Evolutionary conservation across 768 basidiomycete genomes (phyloP), one percentile per base, ranked within the genome.

Genomic region (Pleurotus cornucopiae): DNA sequence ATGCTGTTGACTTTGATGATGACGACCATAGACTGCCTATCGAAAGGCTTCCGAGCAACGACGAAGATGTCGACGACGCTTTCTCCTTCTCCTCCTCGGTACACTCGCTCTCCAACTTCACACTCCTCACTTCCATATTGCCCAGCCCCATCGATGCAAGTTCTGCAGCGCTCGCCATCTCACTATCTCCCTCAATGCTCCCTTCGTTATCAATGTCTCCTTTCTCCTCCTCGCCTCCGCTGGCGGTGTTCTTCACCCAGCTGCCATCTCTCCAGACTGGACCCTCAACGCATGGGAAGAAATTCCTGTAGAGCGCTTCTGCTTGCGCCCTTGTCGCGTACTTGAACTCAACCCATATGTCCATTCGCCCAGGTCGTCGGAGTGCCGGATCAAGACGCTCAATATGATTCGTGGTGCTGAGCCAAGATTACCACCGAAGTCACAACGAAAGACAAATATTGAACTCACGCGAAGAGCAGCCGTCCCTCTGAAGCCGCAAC

Each of bases 341-440:
- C 75, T 86, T 89, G 76, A 95, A 95, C 68, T 93, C 89, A 46
- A 95, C 80, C 85, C 90, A 91, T 6, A 96, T 89, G 64, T 95
- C 94, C 88, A 91, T 90, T 25, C 89, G 87, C 14, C 94, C 94
- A 4, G 94, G 91, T 53, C 94, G 86, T n/a, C 86, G 89, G 9
- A 96, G 82, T 0, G 94, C 94, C 3, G 92, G 90, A 62, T 96
- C 94, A 1, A 96, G 80, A 34, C 88, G 83, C 63, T 94, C 91
- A n/a, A 94, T 76, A 64, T 95, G 93, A 69, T 95, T 95, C 9
- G 91, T 93, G 14, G 91, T 93, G 0, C 90, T 91, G 61, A 12
- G 41, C 30, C 9, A 34, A 34, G 30, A 3, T 34, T 34, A 34
- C 9, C 30, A 34, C 4, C 30, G 6, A 30, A 11, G 30, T 9